Conservation (phyloP, 495 filamentous ascomycete species). For the Lophiotrema nucula region DNA sequence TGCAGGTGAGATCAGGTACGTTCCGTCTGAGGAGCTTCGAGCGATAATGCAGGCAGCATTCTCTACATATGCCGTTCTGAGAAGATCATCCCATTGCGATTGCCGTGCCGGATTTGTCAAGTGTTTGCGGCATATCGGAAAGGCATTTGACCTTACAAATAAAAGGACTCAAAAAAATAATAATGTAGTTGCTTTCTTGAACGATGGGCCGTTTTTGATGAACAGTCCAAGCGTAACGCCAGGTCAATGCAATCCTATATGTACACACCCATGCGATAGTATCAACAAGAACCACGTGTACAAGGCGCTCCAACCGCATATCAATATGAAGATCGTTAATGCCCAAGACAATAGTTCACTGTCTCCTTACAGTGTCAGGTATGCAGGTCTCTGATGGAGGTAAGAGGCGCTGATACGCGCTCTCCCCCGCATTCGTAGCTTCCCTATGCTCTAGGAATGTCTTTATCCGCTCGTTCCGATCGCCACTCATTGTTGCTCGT, state of each 20-base stretch:
- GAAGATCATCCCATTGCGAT: too few relatives aligned
- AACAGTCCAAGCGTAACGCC: too few relatives aligned
- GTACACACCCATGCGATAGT: neutral
- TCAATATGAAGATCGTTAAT: neutral
- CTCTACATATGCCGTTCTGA: too few relatives aligned
- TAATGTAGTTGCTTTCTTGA: too few relatives aligned
- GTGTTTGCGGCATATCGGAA: too few relatives aligned
- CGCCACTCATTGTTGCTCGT: slow-evolving; percentile 48
- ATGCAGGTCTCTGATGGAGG: slow-evolving; percentile 35
- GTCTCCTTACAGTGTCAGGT: slow-evolving; percentile 20
- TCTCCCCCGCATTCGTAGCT: slow-evolving; percentile 27
- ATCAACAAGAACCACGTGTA: neutral
- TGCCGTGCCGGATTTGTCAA: too few relatives aligned
- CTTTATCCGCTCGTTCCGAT: slow-evolving; percentile 63
- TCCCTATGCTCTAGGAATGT: slow-evolving; percentile 58
- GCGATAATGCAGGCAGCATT: too few relatives aligned
- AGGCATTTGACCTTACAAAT: too few relatives aligned
- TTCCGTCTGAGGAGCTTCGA: neutral
- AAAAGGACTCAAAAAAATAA: too few relatives aligned
- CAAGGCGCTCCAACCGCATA: neutral
- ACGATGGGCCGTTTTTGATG: too few relatives aligned
- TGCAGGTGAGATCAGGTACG: neutral
- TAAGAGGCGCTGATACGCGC: slow-evolving; percentile 33
- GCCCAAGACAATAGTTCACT: neutral
- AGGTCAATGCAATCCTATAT: neutral